Conservation (phyloP, 1,284 basidiomycete species). For the Ceratobasidium sp. region DNA sequence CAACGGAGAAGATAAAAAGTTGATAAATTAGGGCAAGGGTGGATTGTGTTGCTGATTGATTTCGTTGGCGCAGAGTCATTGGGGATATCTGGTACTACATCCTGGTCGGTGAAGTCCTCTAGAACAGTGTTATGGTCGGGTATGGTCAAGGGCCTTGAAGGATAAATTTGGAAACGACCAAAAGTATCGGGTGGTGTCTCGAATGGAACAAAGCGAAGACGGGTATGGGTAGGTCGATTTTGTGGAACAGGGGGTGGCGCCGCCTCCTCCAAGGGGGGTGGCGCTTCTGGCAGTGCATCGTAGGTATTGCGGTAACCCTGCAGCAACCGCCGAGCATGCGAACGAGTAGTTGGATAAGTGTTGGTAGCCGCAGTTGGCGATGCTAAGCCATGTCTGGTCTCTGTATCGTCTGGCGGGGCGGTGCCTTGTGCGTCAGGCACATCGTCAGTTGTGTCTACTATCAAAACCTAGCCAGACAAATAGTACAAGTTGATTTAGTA, state of each 20-base stretch:
- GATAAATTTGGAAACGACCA: conserved; percentile 27
- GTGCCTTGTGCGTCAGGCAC: neutral
- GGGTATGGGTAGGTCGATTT: neutral
- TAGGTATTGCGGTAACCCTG: neutral
- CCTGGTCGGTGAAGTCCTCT: neutral
- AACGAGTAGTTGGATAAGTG: neutral
- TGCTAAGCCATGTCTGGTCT: neutral
- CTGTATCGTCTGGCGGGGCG: neutral
- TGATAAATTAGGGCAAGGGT: conserved; percentile 28
- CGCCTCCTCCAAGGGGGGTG: neutral
- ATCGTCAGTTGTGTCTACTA: neutral
- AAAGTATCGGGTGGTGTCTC: conserved; percentile 27
- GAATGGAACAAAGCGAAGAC: conserved; percentile 5
- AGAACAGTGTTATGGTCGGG: neutral
- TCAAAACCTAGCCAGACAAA: too few species aligned
- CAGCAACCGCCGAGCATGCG: neutral
- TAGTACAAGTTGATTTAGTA: too few species aligned
- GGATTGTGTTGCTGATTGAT: neutral
- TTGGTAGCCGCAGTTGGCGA: too few species aligned
- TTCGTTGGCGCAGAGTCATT: too few species aligned
- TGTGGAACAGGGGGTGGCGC: too few species aligned
- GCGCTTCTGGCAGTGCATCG: conserved; percentile 8
- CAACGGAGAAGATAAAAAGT: conserved; percentile 16
- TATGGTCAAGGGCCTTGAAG: neutral
- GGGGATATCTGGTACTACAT: too few species aligned